A percentile compares a stretch with the other conserved stretches of the same genome.
Conservation (phyloP, 805 yeast genomes). For the Osmozyma mogii region DNA sequence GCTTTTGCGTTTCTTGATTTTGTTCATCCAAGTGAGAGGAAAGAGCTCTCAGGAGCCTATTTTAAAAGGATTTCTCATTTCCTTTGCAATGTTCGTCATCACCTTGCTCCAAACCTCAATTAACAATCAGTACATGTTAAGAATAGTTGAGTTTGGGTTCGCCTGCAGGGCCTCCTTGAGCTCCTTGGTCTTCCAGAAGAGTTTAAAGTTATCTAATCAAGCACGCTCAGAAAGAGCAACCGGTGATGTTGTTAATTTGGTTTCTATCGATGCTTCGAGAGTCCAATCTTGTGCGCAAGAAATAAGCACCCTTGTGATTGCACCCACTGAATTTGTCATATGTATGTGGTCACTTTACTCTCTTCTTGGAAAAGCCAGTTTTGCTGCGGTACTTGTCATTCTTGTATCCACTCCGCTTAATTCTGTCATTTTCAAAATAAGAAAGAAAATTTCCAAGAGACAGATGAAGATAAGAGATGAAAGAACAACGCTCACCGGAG, state of each 20-base stretch:
- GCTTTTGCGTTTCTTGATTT: background rate
- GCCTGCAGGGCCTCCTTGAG: conserved; percentile 14
- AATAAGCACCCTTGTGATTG: conserved; percentile 10
- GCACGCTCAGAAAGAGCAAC: conserved; percentile 12
- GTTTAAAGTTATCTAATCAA: conserved; percentile 12
- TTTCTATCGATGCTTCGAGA: conserved; percentile 18
- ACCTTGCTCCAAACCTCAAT: conserved; percentile 51
- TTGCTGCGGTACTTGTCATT: conserved; percentile 14
- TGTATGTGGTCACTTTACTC: conserved; percentile 16
- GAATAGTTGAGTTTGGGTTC: conserved; percentile 51
- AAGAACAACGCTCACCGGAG: conserved; percentile 52
- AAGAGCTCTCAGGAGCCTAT: conserved; percentile 35
- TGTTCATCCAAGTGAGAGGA: too few species aligned
- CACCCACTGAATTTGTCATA: conserved; percentile 12
- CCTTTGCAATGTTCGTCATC: conserved; percentile 5
- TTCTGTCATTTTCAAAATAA: conserved; percentile 35
- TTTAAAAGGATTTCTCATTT: conserved; percentile 43
- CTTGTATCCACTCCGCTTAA: conserved; percentile 38
- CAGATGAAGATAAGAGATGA: conserved; percentile 59
- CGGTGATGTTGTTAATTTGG: conserved; percentile 18
- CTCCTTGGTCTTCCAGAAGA: conserved; percentile 16
- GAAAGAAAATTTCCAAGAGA: conserved; percentile 38
- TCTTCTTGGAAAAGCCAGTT: conserved; percentile 16
- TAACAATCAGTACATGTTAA: conserved; percentile 60
- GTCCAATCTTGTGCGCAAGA: conserved; percentile 15